A percentile compares a stretch with the other conserved stretches of the same genome.
Conservation (phyloP, 2,329 filamentous ascomycete species). For the Penicillium sp. region DNA sequence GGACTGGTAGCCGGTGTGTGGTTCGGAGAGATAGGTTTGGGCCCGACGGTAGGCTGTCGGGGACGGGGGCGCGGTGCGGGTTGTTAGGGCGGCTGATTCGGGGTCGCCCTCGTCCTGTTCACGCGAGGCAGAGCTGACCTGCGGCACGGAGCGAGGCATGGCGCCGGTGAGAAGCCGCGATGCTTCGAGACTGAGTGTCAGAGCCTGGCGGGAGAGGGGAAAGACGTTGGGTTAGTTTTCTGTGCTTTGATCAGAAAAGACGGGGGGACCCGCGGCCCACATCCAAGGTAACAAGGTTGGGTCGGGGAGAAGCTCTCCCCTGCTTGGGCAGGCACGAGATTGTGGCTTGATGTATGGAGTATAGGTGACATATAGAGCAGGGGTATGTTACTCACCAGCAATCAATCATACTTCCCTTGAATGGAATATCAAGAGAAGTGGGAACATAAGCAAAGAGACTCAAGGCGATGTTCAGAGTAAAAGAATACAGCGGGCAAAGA, state of each 20-base stretch:
- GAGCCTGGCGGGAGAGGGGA: constrained; percentile 6
- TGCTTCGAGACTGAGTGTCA: constrained; percentile 5
- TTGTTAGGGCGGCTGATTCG: constrained; percentile 8
- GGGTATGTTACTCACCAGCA: not conserved
- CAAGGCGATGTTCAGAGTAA: not conserved
- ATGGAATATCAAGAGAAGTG: not conserved
- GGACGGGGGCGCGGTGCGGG: constrained; percentile 41
- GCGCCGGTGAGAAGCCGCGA: constrained; percentile 10
- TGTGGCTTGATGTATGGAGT: not conserved
- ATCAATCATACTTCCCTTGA: not conserved
- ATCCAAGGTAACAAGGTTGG: not conserved
- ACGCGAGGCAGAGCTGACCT: constrained; percentile 21
- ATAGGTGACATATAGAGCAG: not conserved
- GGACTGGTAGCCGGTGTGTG: constrained; percentile 36
- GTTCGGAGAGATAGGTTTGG: constrained; percentile 34
- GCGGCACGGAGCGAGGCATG: constrained; percentile 38
- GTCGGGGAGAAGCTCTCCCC: not conserved
- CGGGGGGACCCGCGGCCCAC: constrained; percentile 2
- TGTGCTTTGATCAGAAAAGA: not conserved
- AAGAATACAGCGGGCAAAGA: not conserved
- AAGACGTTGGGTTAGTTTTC: not conserved
- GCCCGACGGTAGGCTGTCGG: constrained; percentile 36
- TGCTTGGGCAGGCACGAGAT: not conserved
- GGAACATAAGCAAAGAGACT: not conserved
- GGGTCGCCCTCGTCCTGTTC: constrained; percentile 17